A percentile compares a stretch with the other conserved stretches of the same genome.
phyloP scores from a whole-genome alignment of 1,284 basidiomycete species.

The Cryptococcus sp. region DNA sequence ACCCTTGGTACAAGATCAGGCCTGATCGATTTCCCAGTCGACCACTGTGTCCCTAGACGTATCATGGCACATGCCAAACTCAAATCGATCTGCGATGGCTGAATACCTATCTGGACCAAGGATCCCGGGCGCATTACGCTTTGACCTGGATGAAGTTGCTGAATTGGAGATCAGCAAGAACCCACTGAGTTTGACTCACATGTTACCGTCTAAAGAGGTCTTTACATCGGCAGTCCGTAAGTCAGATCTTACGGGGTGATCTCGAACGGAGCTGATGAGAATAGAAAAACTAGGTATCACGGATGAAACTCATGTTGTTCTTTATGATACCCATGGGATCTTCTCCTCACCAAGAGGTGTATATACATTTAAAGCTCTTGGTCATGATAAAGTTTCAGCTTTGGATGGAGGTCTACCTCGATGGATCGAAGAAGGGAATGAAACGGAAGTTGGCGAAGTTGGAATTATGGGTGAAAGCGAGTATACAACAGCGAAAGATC shows the following conservation, averaged over 20 bases:
- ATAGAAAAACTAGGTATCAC: slow-evolving; percentile 70
- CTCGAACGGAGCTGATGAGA: not conserved
- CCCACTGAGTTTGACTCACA: slow-evolving; percentile 75
- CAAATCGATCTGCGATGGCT: slow-evolving; percentile 32
- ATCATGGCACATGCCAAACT: slow-evolving; percentile 49
- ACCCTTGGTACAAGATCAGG: not conserved
- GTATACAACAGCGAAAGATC: slow-evolving; percentile 7
- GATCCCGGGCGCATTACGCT: slow-evolving; percentile 68
- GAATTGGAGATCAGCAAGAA: slow-evolving; percentile 48
- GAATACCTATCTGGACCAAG: slow-evolving; percentile 50
- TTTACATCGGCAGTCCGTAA: slow-evolving; percentile 78
- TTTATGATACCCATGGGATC: slow-evolving; percentile 83
- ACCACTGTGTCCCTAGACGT: slow-evolving; percentile 40
- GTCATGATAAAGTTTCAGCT: slow-evolving; percentile 76
- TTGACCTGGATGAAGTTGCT: slow-evolving; percentile 71
- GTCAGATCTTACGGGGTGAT: slow-evolving; percentile 24
- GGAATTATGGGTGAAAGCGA: slow-evolving; percentile 18
- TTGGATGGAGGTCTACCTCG: slow-evolving; percentile 82
- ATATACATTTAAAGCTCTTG: slow-evolving; percentile 87
- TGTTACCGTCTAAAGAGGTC: slow-evolving; percentile 73
- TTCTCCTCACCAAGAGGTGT: slow-evolving; percentile 86
- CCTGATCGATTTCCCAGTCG: slow-evolving; percentile 8
- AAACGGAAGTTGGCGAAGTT: slow-evolving; percentile 55
- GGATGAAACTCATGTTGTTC: slow-evolving; percentile 71
- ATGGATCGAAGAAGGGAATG: slow-evolving; percentile 69